Percentiles rank a stretch among this genome's conserved stretches.
These are phyloP conservation scores for Rhytidiadelphus loreus DNA, from an alignment of 225 moss, liverwort and hornwort genomes.

Conservation along the genomic window DNA sequence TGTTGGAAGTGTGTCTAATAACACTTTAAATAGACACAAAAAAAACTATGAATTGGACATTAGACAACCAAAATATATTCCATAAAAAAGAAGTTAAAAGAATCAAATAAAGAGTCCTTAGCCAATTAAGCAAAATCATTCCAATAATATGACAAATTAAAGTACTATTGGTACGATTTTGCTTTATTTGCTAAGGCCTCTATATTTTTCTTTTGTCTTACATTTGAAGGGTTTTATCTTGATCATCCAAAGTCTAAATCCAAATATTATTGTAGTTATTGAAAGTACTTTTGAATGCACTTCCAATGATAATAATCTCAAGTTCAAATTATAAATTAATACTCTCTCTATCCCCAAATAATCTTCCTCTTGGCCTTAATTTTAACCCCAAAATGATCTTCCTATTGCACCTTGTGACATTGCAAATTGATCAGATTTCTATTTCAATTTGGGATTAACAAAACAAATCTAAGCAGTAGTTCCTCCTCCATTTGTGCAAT, in stretches of 20 bases:
- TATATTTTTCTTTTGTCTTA: not conserved
- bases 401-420: too few species aligned
- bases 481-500: too few species aligned
- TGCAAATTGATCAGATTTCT: too few species aligned
- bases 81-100: not conserved
- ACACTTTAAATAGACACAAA: fast-evolving
- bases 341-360: too few species aligned
- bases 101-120: not conserved
- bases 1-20: not conserved
- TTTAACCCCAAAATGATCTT: too few species aligned
- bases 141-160: not conserved
- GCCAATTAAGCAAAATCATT: not conserved
- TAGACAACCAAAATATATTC: not conserved
- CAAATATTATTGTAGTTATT: not conserved
- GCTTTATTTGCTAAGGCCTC: not conserved
- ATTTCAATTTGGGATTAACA: too few species aligned
- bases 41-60: fast-evolving
- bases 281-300: fast-evolving
- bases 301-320: not conserved
- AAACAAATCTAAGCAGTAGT: too few species aligned
- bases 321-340: not conserved
- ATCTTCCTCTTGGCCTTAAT: too few species aligned
- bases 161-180: not conserved
- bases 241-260: not conserved
- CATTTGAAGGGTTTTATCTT: not conserved